Evolutionary conservation across 805 yeast species (phyloP), one percentile per base, ranked within the genome.

Genomic region (Myxozyma lipomycoides): DNA sequence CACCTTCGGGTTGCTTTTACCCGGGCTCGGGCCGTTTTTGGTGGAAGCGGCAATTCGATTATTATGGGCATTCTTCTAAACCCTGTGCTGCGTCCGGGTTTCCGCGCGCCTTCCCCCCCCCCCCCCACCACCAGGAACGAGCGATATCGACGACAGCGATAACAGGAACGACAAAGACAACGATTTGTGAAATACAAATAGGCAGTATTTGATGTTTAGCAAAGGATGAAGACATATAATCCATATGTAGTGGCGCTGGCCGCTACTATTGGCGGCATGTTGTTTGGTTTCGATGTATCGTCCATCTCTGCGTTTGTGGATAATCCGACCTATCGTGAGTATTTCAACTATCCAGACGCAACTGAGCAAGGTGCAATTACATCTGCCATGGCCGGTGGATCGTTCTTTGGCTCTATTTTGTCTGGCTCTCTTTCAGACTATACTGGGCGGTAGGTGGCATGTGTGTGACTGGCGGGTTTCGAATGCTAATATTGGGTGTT

Each of bases 211-310:
- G 12, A 28, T 28, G n/a, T n/a, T 28, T 10, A 15, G 15, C 10
- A 28, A 28, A 37, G 10, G 45, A 30, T 9, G 78, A 43, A 77
- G 72, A 59, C 76, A 39, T 71, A 77, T 65, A 83, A 83, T 65
- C 77, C 81, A 26, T 80, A 74, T 61, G 60, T 76, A 26, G 76
- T 81, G 45, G 77, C 84, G 10, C 56, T 65, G 18, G 73, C 82
- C 34, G 73, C 87, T 40, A 74, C 85, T 51, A 64, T 83, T 21
- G 83, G 86, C 37, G 97, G 97, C 1, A 87, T 89, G 69, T 81
- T 91, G 89, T 91, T 90, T 69, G 98, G 98, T 61, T 91, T 90
- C 65, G 98, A 90, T 67, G 97, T 62, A 89, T 90, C 69, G 89
- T 90, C 36, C 89, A 97, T 2, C 82, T 93, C 76, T 17, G 97